These are phyloP conservation scores for Stropharia rugosoannulata DNA, from an alignment of 768 basidiomycete species.

Conservation along the genomic window DNA sequence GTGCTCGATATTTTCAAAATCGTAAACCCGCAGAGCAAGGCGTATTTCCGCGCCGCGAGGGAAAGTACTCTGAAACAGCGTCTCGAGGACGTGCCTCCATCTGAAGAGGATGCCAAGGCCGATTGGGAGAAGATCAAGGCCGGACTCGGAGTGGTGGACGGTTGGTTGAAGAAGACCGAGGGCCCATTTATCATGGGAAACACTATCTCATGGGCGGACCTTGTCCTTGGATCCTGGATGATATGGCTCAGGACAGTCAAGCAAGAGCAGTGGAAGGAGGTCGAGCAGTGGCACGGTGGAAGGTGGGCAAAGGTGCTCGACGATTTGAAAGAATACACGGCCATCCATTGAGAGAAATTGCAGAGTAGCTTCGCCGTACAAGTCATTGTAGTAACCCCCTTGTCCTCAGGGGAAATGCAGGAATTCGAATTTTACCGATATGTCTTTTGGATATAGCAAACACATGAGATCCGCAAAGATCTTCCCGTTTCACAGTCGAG, in stretches of 20 bases:
- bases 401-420: too few species aligned
- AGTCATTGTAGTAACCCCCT: too few species aligned
- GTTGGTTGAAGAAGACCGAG: neutral
- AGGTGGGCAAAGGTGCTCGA: conserved; percentile 15
- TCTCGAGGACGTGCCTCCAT: neutral
- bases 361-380: too few species aligned
- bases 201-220: conserved; percentile 1
- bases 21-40: neutral
- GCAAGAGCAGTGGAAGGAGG: conserved; percentile 32
- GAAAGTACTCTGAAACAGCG: neutral
- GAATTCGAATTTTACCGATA: too few species aligned
- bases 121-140: conserved; percentile 26
- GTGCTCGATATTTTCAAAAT: neutral
- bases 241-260: conserved; percentile 24
- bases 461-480: too few species aligned
- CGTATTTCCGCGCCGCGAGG: neutral
- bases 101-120: conserved; percentile 19
- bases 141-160: neutral
- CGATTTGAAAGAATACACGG: neutral
- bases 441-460: too few species aligned
- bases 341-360: neutral
- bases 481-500: too few species aligned
- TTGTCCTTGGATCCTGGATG: conserved; percentile 12
- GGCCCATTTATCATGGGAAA: conserved; percentile 7
- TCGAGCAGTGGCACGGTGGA: conserved; percentile 13